phyloP scores from a whole-genome alignment of 1,284 basidiomycete species.

The Cystobasidium sp. region DNA sequence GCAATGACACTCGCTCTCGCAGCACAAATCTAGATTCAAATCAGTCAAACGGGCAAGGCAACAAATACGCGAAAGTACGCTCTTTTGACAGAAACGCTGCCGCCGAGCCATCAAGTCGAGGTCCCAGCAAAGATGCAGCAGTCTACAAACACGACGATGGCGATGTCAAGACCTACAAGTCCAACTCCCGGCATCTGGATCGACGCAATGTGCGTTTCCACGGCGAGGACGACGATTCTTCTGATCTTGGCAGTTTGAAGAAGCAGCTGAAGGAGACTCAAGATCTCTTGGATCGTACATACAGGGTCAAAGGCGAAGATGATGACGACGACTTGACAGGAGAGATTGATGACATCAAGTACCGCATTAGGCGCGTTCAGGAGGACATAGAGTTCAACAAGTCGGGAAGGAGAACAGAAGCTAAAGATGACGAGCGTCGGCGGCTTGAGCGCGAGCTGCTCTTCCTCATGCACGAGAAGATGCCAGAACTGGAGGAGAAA shows the following conservation, averaged over 20 bases:
- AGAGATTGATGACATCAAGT: conserved; percentile 86
- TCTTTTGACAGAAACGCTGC: conserved; percentile 55
- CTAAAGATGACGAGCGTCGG: conserved; percentile 83
- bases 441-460: conserved; percentile 87
- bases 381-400: conserved; percentile 88
- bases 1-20: conserved; percentile 74
- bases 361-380: conserved; percentile 82
- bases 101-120: conserved; percentile 63
- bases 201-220: conserved; percentile 78
- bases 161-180: conserved; percentile 71
- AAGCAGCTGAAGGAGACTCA: conserved; percentile 81
- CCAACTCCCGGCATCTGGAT: conserved; percentile 85
- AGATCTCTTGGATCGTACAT: conserved; percentile 75
- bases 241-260: conserved; percentile 83
- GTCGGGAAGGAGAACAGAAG: conserved; percentile 73
- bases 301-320: conserved; percentile 75
- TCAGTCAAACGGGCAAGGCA: conserved; percentile 28
- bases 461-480: conserved; percentile 82
- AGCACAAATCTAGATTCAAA: conserved; percentile 34
- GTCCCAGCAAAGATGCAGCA: conserved; percentile 79
- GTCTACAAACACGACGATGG: conserved; percentile 84
- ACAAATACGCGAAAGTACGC: conserved; percentile 50
- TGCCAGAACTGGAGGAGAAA: conserved; percentile 87
- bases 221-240: conserved; percentile 66
- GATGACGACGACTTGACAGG: conserved; percentile 91